Percentiles rank a stretch among this genome's conserved stretches.
Evolutionary conservation across 805 yeast species (phyloP).

Genomic region (Zygosaccharomyces bisporus): DNA sequence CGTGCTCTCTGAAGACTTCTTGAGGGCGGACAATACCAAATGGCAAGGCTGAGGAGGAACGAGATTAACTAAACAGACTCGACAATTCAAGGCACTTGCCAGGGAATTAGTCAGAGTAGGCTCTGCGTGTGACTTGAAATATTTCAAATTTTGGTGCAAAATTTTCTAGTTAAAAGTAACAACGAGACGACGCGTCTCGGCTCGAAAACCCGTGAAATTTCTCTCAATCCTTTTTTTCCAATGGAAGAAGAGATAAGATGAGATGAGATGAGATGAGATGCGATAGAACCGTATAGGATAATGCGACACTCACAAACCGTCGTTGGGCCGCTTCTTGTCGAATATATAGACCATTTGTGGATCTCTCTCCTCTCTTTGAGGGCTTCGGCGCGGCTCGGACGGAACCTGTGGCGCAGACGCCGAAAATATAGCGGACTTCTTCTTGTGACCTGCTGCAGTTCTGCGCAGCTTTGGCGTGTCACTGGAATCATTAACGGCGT

Average conservation of each 20-base stretch:
- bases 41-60: neutral
- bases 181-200: conserved; percentile 4
- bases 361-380: neutral
- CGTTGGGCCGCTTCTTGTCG: conserved; percentile 9
- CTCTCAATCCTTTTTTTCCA: neutral
- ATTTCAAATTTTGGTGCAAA: neutral
- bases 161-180: conserved; percentile 4
- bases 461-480: neutral
- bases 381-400: conserved; percentile 1
- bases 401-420: conserved; percentile 12
- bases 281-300: no score
- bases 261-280: neutral
- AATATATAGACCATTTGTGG: conserved; percentile 16
- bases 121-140: neutral
- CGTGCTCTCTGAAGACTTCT: neutral
- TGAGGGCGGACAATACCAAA: neutral
- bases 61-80: neutral
- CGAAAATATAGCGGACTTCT: conserved; percentile 25
- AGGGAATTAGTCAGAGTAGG: neutral
- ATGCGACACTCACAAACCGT: neutral
- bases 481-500: neutral
- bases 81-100: neutral
- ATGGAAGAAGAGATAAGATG: neutral
- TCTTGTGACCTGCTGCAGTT: conserved; percentile 17
- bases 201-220: conserved; percentile 1